phyloP scores from a whole-genome alignment of 495 filamentous ascomycete species.

The Trypethelium eluteriae region DNA sequence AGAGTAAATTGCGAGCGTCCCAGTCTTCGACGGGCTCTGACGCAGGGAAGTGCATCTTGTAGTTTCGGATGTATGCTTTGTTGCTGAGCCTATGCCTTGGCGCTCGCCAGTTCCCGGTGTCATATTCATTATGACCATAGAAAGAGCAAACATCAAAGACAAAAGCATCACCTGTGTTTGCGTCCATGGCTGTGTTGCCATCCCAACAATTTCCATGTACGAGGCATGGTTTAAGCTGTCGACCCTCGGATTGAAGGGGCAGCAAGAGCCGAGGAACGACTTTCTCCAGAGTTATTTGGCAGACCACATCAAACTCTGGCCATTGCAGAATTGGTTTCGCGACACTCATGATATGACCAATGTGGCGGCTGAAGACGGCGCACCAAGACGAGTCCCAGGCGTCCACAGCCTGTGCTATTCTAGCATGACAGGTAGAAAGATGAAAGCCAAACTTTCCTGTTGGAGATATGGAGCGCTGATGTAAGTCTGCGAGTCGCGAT shows the following conservation, averaged over 20 bases:
- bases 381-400: slow-evolving; percentile 16
- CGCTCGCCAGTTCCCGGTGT: slow-evolving; percentile 19
- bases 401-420: slow-evolving; percentile 16
- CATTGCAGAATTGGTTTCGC: slow-evolving; percentile 2
- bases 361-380: slow-evolving; percentile 15
- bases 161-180: slow-evolving; percentile 13
- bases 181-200: slow-evolving; percentile 16
- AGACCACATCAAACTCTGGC: slow-evolving; percentile 13
- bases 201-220: slow-evolving; percentile 20
- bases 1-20: slow-evolving; percentile 29
- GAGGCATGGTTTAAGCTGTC: slow-evolving; percentile 16
- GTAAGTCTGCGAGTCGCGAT: slow-evolving; percentile 11
- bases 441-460: slow-evolving; percentile 21
- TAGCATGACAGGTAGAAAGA: slow-evolving; percentile 17
- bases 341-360: slow-evolving; percentile 12
- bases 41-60: slow-evolving; percentile 25
- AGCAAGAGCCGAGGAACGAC: slow-evolving; percentile 20
- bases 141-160: slow-evolving; percentile 17
- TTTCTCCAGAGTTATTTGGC: slow-evolving; percentile 3
- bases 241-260: slow-evolving; percentile 16
- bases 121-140: slow-evolving; percentile 21
- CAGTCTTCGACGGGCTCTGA: slow-evolving; percentile 28
- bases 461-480: slow-evolving; percentile 14
- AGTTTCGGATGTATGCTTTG: slow-evolving; percentile 25
- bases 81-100: slow-evolving; percentile 27